phyloP scores from a whole-genome alignment of 441 rosid species.

The Populus trichocarpa region DNA sequence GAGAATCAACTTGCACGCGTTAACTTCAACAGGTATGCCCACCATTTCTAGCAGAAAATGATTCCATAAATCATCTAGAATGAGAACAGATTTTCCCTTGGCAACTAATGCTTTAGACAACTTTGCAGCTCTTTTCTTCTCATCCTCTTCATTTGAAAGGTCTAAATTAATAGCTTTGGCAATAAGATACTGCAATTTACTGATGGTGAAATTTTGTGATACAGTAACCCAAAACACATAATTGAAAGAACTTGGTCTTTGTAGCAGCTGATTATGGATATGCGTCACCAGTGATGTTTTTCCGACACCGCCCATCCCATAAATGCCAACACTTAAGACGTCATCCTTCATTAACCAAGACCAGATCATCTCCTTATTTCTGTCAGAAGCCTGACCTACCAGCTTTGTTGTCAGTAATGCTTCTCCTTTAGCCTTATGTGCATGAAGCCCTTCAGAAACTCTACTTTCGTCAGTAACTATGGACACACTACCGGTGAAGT shows the following conservation, averaged over 20 bases:
- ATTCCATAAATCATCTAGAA: slow-evolving; percentile 18
- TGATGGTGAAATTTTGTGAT: neutral
- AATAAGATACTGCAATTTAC: neutral
- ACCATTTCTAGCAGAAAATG: neutral
- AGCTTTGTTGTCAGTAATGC: neutral
- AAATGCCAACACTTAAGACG: neutral
- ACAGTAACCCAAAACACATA: neutral
- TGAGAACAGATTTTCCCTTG: neutral
- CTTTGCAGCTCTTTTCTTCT: neutral
- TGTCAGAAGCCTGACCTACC: neutral
- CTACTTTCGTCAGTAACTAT: neutral
- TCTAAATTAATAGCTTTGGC: neutral
- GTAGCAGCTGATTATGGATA: neutral
- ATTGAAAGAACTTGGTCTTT: neutral
- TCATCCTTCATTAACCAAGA: neutral
- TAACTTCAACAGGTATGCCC: neutral
- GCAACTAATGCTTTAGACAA: neutral
- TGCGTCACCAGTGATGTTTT: neutral
- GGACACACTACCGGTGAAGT: neutral
- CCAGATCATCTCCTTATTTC: neutral
- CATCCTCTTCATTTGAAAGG: neutral
- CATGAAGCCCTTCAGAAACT: neutral
- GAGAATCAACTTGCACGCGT: slow-evolving; percentile 12
- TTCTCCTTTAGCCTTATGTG: neutral
- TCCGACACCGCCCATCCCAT: neutral